These are phyloP conservation scores for Davidsoniella eucalypti DNA, from an alignment of 2,329 filamentous ascomycete genomes.

Conservation along the genomic window DNA sequence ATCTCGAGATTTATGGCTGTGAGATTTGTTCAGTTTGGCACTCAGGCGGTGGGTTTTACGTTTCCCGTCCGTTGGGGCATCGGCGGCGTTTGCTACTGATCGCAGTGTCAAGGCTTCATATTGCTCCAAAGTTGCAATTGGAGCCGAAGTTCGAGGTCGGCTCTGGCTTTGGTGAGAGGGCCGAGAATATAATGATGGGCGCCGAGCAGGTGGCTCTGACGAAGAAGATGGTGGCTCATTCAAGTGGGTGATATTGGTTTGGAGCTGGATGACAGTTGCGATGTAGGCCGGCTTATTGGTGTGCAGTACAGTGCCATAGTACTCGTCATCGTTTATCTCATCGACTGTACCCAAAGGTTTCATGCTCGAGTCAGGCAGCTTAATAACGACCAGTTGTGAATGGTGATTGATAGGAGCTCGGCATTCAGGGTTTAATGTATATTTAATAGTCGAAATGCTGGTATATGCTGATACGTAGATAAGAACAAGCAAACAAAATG, in stretches of 20 bases:
- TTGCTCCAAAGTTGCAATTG: constrained; percentile 6
- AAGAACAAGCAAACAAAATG: not conserved
- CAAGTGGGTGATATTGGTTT: constrained; percentile 11
- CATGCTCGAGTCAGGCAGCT: constrained; percentile 4
- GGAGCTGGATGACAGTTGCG: constrained; percentile 7
- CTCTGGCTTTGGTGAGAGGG: not conserved
- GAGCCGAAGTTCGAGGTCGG: not conserved
- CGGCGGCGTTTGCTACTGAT: not conserved
- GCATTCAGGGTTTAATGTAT: too few relatives aligned
- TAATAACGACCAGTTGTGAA: not conserved
- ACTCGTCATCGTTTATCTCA: constrained; percentile 12
- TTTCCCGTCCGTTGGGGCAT: not conserved
- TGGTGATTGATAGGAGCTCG: not conserved
- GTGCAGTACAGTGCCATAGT: constrained; percentile 8
- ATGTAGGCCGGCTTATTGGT: constrained; percentile 7
- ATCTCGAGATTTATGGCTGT: constrained; percentile 3
- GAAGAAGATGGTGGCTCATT: constrained; percentile 7
- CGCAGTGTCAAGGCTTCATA: constrained; percentile 3
- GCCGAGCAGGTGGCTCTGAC: not conserved
- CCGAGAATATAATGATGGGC: not conserved
- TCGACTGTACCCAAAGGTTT: constrained; percentile 6
- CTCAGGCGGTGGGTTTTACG: not conserved
- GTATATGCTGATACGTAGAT: too few relatives aligned
- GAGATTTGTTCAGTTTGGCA: constrained; percentile 5
- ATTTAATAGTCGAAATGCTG: too few relatives aligned